Percentiles rank a stretch among this genome's conserved stretches.
phyloP scores from a whole-genome alignment of 306 rosid species.

The Senna siamea region DNA sequence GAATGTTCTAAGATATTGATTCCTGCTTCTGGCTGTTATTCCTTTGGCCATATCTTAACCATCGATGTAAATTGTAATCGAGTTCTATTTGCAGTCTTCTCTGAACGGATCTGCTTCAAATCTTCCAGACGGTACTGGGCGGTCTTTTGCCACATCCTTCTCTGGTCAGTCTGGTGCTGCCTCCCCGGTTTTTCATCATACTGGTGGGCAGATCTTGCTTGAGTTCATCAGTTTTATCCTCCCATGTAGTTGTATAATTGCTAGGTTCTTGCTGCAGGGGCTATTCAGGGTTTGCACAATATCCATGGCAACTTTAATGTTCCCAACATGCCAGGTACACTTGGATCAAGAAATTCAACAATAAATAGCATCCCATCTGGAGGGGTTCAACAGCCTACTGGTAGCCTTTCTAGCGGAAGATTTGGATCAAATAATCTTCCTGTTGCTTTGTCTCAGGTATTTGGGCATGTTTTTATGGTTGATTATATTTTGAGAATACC shows the following conservation, averaged over 20 bases:
- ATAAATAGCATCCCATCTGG: conserved; percentile 80
- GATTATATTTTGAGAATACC: conserved; percentile 18
- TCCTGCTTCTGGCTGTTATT: conserved; percentile 4
- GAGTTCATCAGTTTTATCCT: conserved; percentile 37
- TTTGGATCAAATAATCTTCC: conserved; percentile 89
- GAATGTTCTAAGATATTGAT: not conserved
- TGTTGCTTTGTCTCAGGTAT: conserved; percentile 89
- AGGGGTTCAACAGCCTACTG: conserved; percentile 92
- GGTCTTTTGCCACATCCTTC: conserved; percentile 86
- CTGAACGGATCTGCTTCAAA: conserved; percentile 90
- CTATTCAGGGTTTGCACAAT: conserved; percentile 82
- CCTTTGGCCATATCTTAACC: not conserved
- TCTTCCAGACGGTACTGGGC: conserved; percentile 81
- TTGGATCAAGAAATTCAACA: conserved; percentile 81
- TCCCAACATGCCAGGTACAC: conserved; percentile 81
- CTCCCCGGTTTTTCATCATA: conserved; percentile 86
- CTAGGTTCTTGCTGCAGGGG: conserved; percentile 62
- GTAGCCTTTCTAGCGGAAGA: conserved; percentile 89
- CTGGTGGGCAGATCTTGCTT: conserved; percentile 68
- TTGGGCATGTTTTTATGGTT: not conserved
- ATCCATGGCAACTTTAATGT: conserved; percentile 89
- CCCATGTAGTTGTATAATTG: conserved; percentile 47
- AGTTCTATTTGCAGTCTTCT: conserved; percentile 72
- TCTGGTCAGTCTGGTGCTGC: conserved; percentile 98
- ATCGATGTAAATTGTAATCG: conserved; percentile 26